Evolutionary conservation across 1,284 basidiomycete species (phyloP).

Genomic region (Microbotryum intermedium): DNA sequence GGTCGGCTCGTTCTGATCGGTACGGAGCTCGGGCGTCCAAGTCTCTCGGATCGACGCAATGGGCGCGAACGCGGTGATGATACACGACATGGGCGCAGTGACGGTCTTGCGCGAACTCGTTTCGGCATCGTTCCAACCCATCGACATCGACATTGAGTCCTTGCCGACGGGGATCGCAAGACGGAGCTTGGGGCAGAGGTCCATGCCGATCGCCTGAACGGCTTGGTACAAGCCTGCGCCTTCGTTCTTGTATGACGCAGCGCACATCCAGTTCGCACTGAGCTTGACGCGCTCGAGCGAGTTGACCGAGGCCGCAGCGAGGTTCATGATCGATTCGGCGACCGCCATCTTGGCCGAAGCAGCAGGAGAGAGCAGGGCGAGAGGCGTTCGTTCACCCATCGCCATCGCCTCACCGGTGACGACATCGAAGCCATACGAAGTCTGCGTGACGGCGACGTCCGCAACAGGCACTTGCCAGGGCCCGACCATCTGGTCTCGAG

Average conservation of each 20-base stretch:
- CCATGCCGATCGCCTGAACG: constrained; percentile 84
- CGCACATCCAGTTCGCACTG: constrained; percentile 99
- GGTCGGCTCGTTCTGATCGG: constrained; percentile 53
- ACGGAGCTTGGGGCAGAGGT: constrained; percentile 88
- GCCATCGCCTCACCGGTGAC: constrained; percentile 90
- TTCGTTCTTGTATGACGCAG: constrained; percentile 81
- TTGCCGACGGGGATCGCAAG: constrained; percentile 96
- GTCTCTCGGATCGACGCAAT: constrained; percentile 70
- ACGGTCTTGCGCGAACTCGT: constrained; percentile 65
- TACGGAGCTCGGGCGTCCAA: constrained; percentile 86
- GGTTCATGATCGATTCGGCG: constrained; percentile 85
- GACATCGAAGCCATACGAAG: constrained; percentile 83
- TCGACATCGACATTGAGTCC: constrained; percentile 99
- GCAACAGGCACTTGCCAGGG: constrained; percentile 98
- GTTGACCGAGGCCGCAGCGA: constrained; percentile 70
- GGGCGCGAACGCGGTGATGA: constrained; percentile 89
- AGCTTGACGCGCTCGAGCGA: constrained; percentile 74
- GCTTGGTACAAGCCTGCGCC: constrained; percentile 86
- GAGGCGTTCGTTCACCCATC: constrained; percentile 89
- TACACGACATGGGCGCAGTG: constrained; percentile 80
- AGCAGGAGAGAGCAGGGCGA: constrained; percentile 76
- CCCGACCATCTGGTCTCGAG: constrained; percentile 97
- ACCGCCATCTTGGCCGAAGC: constrained; percentile 95
- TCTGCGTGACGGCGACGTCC: constrained; percentile 90
- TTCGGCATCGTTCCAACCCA: constrained; percentile 69